phyloP scores from a whole-genome alignment of 2,329 filamentous ascomycete genomes.

The Paecilomyces fulvus region DNA sequence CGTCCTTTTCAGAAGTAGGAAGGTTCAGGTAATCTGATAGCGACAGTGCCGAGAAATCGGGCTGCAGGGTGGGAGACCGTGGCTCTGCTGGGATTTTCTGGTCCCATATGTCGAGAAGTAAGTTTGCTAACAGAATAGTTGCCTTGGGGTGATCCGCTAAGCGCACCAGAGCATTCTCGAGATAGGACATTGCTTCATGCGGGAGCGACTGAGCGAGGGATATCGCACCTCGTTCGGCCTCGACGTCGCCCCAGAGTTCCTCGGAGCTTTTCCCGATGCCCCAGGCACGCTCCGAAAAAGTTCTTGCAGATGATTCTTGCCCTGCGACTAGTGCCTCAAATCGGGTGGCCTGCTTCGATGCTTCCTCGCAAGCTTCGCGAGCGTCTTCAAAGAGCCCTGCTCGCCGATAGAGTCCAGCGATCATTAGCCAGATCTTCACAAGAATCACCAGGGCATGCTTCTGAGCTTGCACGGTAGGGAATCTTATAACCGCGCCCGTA shows the following conservation, averaged over 20 bases:
- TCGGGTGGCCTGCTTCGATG: constrained; percentile 61
- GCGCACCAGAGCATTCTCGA: constrained; percentile 73
- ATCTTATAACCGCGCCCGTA: constrained; percentile 38
- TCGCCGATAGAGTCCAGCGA: constrained; percentile 78
- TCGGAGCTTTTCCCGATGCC: constrained; percentile 73
- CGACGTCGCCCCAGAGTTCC: constrained; percentile 76
- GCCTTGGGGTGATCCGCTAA: constrained; percentile 71
- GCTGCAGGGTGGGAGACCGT: constrained; percentile 19
- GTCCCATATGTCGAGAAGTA: constrained; percentile 77
- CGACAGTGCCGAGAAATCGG: constrained; percentile 17
- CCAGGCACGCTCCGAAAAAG: constrained; percentile 62
- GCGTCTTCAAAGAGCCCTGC: constrained; percentile 74
- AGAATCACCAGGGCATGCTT: constrained; percentile 53
- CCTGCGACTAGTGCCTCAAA: constrained; percentile 60
- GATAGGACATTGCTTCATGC: constrained; percentile 64
- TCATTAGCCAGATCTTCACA: constrained; percentile 79
- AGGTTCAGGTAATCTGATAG: constrained; percentile 11
- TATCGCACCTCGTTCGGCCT: constrained; percentile 66
- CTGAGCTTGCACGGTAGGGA: constrained; percentile 43
- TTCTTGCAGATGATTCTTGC: constrained; percentile 54
- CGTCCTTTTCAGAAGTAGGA: constrained; percentile 1
- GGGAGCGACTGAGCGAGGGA: constrained; percentile 53
- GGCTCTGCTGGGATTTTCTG: constrained; percentile 35
- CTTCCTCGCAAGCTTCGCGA: constrained; percentile 71
- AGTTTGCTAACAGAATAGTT: constrained; percentile 72